Base-by-base conservation (phyloP, 305 asterid genomes). In the Fraxinus greggii region DNA sequence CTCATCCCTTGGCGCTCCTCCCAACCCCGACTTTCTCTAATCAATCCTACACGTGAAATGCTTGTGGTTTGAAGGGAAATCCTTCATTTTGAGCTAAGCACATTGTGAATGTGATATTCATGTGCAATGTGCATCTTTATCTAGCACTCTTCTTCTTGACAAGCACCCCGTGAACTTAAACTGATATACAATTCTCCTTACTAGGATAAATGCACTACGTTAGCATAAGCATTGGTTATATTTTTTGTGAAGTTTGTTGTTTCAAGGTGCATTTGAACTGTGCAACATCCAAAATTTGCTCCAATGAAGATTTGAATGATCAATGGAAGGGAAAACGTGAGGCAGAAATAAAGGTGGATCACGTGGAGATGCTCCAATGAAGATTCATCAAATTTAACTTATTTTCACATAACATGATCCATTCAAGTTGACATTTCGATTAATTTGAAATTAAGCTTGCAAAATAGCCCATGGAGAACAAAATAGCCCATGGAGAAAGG, bases 1-100 rank as follows among this genome's bases (percentile, higher is more conserved):
- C 88, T 33, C 90, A 88, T 32, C 88, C 88, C 0, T 65, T 87
- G 15, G 84, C 91, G 24, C 91, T 89, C 75, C 83, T 79, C 72
- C 89, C 86, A 6, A 56, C 2, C 13, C 88, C 91, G 3, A 85
- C 91, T 0, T 86, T 87, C 31, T 73, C 90, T 0, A 12, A 51
- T 51, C 29, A 83, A 40, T 33, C 84, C 12, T 87, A 29, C 75
- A 67, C 59, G 2, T 87, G 88, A 83, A 83, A 76, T 3, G 90
- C 86, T 0, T 87, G 92, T 73, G 82, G 82, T 76, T 51, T 1
- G 15, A 6, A 2, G 87, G 89, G 17, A 78, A 54, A 3, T 86
- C 82, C 21, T 87, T 70, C 78, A 85, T 85, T 83, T 87, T 40
- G 21, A 76, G 86, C 36, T 87, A 90, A 19, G 86, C 90, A 0